A percentile compares a stretch with the other conserved stretches of the same genome.
phyloP scores from a whole-genome alignment of 805 yeast genomes.

The Yarrowia sp. region DNA sequence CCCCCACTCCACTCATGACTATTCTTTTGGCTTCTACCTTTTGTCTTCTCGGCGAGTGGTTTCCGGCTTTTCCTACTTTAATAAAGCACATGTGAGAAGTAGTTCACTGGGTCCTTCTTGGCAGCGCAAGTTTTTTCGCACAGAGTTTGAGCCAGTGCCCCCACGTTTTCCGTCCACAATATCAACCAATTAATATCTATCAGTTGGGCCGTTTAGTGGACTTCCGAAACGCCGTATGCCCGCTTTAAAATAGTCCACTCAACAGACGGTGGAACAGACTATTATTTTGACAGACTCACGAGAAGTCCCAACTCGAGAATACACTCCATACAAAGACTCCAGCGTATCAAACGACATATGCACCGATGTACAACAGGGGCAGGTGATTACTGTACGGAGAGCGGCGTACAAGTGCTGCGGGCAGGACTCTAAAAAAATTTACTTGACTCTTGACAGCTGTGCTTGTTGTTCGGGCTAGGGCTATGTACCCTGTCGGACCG shows the following conservation, averaged over 20 bases:
- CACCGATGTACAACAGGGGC: conserved; percentile 10
- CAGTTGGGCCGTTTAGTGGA: too few species aligned
- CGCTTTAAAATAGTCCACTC: too few species aligned
- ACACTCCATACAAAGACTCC: neutral
- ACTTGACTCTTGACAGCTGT: neutral
- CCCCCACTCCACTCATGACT: too few species aligned
- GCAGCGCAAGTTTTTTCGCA: neutral
- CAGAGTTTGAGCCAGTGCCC: neutral
- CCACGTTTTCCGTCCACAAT: too few species aligned
- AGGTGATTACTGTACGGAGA: neutral
- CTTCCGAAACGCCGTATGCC: too few species aligned
- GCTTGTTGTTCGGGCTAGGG: neutral
- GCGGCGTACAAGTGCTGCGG: neutral
- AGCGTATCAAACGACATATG: conserved; percentile 9
- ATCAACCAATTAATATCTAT: too few species aligned
- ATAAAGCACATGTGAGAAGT: neutral
- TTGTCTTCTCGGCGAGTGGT: neutral
- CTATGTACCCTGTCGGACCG: neutral
- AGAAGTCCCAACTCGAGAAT: too few species aligned
- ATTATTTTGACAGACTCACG: too few species aligned
- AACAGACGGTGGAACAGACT: too few species aligned
- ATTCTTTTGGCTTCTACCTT: too few species aligned
- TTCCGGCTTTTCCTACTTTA: neutral
- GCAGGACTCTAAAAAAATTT: neutral
- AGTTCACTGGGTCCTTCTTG: too few species aligned